Conservation (phyloP, 805 yeast genomes). For the Saturnispora sanitii region DNA sequence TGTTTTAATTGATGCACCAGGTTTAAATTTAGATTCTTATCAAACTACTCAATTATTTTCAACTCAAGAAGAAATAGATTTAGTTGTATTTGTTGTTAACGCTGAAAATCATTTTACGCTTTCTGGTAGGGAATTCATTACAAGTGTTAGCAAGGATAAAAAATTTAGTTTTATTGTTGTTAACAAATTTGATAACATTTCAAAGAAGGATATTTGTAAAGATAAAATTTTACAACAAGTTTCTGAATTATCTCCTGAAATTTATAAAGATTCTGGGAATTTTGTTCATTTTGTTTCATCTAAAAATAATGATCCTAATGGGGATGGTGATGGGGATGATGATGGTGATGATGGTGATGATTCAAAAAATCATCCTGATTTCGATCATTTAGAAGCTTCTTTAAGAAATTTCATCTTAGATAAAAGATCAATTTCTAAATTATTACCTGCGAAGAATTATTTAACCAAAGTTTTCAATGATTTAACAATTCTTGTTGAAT, state of each 20-base stretch:
- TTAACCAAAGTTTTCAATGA: conserved; percentile 62
- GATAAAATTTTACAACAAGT: conserved; percentile 76
- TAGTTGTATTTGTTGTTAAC: conserved; percentile 90
- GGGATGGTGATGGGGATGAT: conserved; percentile 21
- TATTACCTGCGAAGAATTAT: conserved; percentile 89
- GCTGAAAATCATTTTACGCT: conserved; percentile 94
- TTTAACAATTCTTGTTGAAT: conserved; percentile 44
- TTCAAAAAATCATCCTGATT: conserved; percentile 41
- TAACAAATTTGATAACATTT: conserved; percentile 81
- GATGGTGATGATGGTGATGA: conserved; percentile 14
- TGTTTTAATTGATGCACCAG: conserved; percentile 93
- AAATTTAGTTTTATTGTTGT: conserved; percentile 89
- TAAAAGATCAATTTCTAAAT: conserved; percentile 78
- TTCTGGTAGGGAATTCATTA: conserved; percentile 87
- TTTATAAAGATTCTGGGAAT: conserved; percentile 78
- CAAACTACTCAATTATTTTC: conserved; percentile 94
- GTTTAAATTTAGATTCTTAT: conserved; percentile 83
- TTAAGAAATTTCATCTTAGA: conserved; percentile 79
- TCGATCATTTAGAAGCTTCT: conserved; percentile 77
- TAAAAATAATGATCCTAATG: conserved; percentile 31
- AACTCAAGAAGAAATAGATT: conserved; percentile 92
- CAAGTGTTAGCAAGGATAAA: conserved; percentile 85
- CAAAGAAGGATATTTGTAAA: conserved; percentile 71
- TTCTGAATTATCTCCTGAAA: conserved; percentile 76
- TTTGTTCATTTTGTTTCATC: conserved; percentile 90